A percentile compares a stretch with the other conserved stretches of the same genome.
These are phyloP conservation scores for Boletus sensibilis DNA, from an alignment of 768 basidiomycete genomes.

Conservation along the genomic window DNA sequence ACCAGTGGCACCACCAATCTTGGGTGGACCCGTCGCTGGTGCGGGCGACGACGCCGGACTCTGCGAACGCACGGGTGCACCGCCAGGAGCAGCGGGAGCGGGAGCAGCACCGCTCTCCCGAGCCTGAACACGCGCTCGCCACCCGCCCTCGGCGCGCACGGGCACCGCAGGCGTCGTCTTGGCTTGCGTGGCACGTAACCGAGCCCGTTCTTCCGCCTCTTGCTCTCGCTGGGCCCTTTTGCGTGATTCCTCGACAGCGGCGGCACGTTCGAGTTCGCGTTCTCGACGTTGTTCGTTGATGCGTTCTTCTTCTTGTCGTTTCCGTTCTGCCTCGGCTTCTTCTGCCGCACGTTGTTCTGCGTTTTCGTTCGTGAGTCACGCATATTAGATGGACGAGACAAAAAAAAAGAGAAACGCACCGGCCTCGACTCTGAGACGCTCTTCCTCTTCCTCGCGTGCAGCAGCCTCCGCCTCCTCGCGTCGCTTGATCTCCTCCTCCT, in stretches of 20 bases:
- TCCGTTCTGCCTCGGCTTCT: constrained; percentile 52
- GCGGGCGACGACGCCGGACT: constrained; percentile 46
- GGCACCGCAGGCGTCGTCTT: constrained; percentile 27
- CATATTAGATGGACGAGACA: neutral
- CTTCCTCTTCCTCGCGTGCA: constrained; percentile 36
- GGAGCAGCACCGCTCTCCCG: constrained; percentile 24
- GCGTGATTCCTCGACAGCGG: constrained; percentile 53
- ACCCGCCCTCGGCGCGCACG: constrained; percentile 19
- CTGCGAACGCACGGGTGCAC: constrained; percentile 26
- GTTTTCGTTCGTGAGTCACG: neutral
- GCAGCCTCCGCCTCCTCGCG: constrained; percentile 27
- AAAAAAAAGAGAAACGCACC: constrained; percentile 39
- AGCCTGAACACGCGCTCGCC: constrained; percentile 19
- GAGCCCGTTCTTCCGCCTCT: constrained; percentile 57
- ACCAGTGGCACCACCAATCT: constrained; percentile 34
- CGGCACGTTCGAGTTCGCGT: constrained; percentile 52
- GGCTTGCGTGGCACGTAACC: constrained; percentile 33
- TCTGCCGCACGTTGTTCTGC: constrained; percentile 58
- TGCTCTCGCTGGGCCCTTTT: constrained; percentile 64
- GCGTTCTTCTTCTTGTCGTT: constrained; percentile 64
- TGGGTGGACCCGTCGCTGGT: constrained; percentile 34
- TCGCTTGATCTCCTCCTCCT: constrained; percentile 41
- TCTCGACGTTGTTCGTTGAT: constrained; percentile 47
- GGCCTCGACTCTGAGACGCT: constrained; percentile 45
- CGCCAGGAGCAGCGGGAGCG: neutral